Evolutionary conservation across 495 filamentous ascomycete genomes (phyloP), one percentile per base, ranked within the genome.

Genomic region (Cladorrhinum samala): DNA sequence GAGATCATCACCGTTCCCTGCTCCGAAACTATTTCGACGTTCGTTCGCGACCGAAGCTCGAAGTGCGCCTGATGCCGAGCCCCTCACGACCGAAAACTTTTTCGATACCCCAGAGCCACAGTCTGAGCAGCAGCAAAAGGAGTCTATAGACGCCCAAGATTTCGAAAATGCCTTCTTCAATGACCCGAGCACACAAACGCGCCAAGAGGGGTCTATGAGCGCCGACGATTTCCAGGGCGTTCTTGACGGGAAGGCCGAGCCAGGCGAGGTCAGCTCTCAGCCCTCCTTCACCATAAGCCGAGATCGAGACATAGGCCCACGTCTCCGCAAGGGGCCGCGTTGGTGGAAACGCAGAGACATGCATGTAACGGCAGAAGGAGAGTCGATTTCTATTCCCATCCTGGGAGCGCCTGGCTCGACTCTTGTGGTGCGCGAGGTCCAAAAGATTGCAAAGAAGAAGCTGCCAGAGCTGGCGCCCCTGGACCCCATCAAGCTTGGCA

Each of bases 381-480:
- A 53, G 47, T 47, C 25, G 3, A 50, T 67, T 2, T 23, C 49
- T 2, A 44, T 70, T 27, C 42, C 55, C 14, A 48, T 63, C 3
- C 52, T 60, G 49, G 68, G 68, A 16, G 40, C 46, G 39, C 56
- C 58, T 8, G 59, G 54, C 2, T 21, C 41, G 9, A 70, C 68
- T 40, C 72, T 79, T 43, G 59, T 79, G 14, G 62, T 80, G 56
- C 68, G 63, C 54, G 49, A 56, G 43, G 4, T 50, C 4, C 11
- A 23, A 14, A 56, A 47, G 40, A n/a, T n/a, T n/a, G n/a, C 27
- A 11, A 33, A 5, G 27, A 33, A 33, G 11, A 33, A 11, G 17
- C 11, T 5, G 1, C 25, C 20, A 6, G 0, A 23, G 9, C 21
- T 18, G 19, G 2, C 14, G 3, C 14, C 19, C 7, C 16, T 27